Base-by-base conservation (phyloP, 2,329 filamentous ascomycete genomes). In the Ophiocordyceps camponoti-leonardi region DNA sequence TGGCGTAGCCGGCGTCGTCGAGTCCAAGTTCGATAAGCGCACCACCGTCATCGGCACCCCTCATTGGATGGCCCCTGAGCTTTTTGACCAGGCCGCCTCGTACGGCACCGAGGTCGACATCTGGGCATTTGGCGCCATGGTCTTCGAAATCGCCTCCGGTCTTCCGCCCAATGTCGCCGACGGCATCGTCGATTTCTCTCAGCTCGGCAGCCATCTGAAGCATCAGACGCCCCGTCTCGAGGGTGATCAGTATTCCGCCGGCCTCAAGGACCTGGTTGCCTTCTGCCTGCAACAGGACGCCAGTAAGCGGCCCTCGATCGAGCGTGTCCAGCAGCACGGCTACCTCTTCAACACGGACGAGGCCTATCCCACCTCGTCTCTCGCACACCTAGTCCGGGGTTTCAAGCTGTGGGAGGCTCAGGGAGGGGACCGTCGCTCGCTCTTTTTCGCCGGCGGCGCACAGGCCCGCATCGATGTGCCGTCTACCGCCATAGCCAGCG, bases 51-150 rank as follows among this genome's bases (percentile, higher is more conserved):
- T 90, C 46, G 85, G 85, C 20, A 92, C 86, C 0, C 81, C 81
- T 3, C 79, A 88, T 60, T 92, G 84, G 82, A 88, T 92, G 84
- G 83, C 86, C 0, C 83, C 82, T 0, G 86, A 92, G 54, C 69
- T 90, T 13, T 80, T 83, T 52, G 75, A 81, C 47, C 68, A 73
- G 35, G 67, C 73, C 4, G 68, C 73, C 11, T 76, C 77, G 6
- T 83, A 83, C 56, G 80, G 80, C 48, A 81, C 77, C 14, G 79
- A 82, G 54, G 77, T 83, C 41, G 85, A 92, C 53, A 86, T 88
- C 44, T 92, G 86, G 85, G 83, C 85, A 2, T 87, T 86, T 57
- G 86, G 85, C 2, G 83, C 83, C 49, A 83, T 87, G 59, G 70
- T 86, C 2, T 86, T 77, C 54, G 85, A 92, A 60, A 84, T 90